Conservation (phyloP, 805 yeast species). For the Kuraishia ogatae region DNA sequence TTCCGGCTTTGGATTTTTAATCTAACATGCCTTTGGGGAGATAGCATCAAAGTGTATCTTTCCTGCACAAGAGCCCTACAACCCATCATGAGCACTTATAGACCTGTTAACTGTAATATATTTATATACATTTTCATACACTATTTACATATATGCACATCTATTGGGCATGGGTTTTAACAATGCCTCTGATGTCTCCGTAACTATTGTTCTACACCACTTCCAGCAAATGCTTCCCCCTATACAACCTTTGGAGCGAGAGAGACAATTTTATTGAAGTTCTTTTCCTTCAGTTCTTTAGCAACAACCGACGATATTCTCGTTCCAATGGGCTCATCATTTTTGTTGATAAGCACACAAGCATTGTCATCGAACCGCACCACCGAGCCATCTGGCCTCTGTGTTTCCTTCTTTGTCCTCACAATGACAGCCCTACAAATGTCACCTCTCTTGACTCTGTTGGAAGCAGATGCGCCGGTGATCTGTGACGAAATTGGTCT, state of each 20-base stretch:
- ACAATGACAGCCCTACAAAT: slow-evolving; percentile 93
- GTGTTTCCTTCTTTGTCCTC: slow-evolving; percentile 66
- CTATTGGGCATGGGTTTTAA: no score
- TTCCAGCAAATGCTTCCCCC: background rate
- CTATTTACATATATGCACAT: background rate
- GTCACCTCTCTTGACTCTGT: slow-evolving; percentile 90
- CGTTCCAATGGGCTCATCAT: slow-evolving; percentile 86
- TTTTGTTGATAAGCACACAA: slow-evolving; percentile 88
- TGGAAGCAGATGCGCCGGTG: slow-evolving; percentile 65
- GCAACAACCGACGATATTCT: slow-evolving; percentile 89
- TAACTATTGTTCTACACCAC: no score
- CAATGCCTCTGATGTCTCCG: no score
- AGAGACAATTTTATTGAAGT: slow-evolving; percentile 78
- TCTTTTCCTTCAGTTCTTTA: slow-evolving; percentile 76
- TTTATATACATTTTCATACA: background rate
- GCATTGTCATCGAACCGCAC: slow-evolving; percentile 94
- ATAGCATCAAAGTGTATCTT: no score
- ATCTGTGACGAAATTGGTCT: slow-evolving; percentile 63
- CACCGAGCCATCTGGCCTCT: slow-evolving; percentile 80
- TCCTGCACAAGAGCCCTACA: no score
- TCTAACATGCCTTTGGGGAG: no score
- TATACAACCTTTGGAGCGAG: slow-evolving; percentile 81
- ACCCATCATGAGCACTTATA: no score
- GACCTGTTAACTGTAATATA: background rate
- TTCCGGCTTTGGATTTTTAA: no score